phyloP scores from a whole-genome alignment of 139 green algal species.

The Gonium pectorale region DNA sequence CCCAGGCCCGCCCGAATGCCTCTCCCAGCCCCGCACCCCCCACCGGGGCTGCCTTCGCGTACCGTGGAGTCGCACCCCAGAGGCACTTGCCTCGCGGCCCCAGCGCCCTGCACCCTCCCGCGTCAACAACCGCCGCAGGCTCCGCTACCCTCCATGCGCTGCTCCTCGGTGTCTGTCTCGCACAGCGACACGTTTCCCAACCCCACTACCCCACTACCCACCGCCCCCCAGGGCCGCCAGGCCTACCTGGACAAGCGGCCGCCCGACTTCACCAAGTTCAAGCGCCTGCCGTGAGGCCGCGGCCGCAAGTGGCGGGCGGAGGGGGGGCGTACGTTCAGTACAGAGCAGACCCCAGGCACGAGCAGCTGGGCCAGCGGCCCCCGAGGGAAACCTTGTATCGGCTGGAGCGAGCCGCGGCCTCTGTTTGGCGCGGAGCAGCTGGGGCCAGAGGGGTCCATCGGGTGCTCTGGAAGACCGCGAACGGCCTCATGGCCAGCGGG shows the following conservation, averaged over 20 bases:
- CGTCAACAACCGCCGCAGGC: too few species aligned
- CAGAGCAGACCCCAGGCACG: neutral
- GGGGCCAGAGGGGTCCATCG: neutral
- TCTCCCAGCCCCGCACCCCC: too few species aligned
- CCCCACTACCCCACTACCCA: neutral
- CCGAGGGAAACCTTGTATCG: neutral
- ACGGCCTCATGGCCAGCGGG: too few species aligned
- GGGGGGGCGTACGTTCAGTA: neutral
- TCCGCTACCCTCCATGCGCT: too few species aligned
- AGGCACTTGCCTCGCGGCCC: too few species aligned
- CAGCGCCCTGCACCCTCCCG: too few species aligned
- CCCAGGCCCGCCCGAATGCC: too few species aligned
- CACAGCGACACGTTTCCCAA: neutral
- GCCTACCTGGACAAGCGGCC: slow-evolving; percentile 90
- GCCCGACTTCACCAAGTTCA: slow-evolving; percentile 95
- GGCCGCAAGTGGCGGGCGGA: neutral
- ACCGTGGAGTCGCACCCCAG: too few species aligned
- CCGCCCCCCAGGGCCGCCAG: slow-evolving; percentile 69
- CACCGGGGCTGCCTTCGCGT: too few species aligned
- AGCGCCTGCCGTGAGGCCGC: slow-evolving; percentile 76
- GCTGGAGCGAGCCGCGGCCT: too few species aligned
- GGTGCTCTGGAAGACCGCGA: neutral
- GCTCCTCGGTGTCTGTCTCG: too few species aligned
- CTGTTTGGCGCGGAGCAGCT: neutral
- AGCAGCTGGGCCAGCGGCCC: neutral